These are phyloP conservation scores for Psophocarpus tetragonolobus DNA, from an alignment of 306 rosid species.

Conservation along the genomic window DNA sequence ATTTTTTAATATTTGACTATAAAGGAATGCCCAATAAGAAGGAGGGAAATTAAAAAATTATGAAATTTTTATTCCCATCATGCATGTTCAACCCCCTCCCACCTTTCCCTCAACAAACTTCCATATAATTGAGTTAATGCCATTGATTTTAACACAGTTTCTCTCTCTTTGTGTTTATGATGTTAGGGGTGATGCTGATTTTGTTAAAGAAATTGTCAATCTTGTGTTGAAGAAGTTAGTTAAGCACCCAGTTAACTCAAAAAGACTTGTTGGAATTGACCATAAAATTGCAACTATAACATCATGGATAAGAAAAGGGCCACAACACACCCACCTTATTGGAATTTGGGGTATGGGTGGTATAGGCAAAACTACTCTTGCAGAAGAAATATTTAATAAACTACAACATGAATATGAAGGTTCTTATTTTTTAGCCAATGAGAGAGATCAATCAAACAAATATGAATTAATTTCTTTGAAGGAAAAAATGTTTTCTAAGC, in stretches of 20 bases:
- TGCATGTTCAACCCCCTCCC: too few species aligned
- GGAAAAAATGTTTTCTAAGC: neutral
- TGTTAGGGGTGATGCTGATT: neutral
- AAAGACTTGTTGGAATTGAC: neutral
- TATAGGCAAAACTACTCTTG: neutral
- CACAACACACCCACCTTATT: accelerated
- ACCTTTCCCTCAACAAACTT: too few species aligned
- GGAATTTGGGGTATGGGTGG: neutral
- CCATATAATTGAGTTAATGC: too few species aligned
- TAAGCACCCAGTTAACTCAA: neutral
- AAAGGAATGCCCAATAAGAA: neutral
- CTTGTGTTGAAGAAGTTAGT: neutral
- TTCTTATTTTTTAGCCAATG: neutral
- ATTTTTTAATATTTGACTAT: neutral
- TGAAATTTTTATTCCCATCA: too few species aligned
- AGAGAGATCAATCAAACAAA: neutral
- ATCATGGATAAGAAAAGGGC: neutral
- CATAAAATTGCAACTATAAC: neutral
- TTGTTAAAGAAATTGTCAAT: neutral
- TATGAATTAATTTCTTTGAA: neutral
- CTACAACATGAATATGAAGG: neutral
- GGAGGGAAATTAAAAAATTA: too few species aligned
- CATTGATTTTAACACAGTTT: neutral
- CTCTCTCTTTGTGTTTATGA: neutral
- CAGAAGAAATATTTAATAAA: neutral